Conservation (phyloP, 495 filamentous ascomycete genomes). For the Penicillium silybi region DNA sequence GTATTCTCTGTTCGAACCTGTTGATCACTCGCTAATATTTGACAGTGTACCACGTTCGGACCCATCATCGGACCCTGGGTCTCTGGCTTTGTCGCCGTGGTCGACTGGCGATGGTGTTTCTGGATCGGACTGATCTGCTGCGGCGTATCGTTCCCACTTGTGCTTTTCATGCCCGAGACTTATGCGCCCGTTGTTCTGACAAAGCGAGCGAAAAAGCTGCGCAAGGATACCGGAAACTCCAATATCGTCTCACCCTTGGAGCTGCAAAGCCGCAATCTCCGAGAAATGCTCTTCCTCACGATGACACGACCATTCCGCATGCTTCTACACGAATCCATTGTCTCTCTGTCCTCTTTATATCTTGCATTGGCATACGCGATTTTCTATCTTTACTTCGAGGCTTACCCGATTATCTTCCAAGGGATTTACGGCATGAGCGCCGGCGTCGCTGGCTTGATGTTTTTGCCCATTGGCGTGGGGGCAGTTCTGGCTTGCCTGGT, state of each 20-base stretch:
- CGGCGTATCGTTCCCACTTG: slow-evolving; percentile 39
- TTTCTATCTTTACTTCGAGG: slow-evolving; percentile 73
- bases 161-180: slow-evolving; percentile 56
- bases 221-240: slow-evolving; percentile 57
- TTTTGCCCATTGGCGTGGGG: slow-evolving; percentile 34
- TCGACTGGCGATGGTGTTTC: slow-evolving; percentile 62
- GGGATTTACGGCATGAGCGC: slow-evolving; percentile 38
- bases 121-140: slow-evolving; percentile 59
- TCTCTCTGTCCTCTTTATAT: slow-evolving; percentile 65
- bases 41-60: slow-evolving; percentile 58
- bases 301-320: slow-evolving; percentile 47
- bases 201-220: slow-evolving; percentile 58
- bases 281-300: slow-evolving; percentile 39
- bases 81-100: slow-evolving; percentile 56
- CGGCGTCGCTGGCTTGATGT: slow-evolving; percentile 30
- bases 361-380: slow-evolving; percentile 65
- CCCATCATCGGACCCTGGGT: slow-evolving; percentile 62
- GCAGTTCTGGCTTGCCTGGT: slow-evolving; percentile 28
- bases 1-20: slow-evolving; percentile 4
- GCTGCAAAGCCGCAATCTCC: slow-evolving; percentile 42
- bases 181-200: slow-evolving; percentile 70
- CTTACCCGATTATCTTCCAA: slow-evolving; percentile 64
- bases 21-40: neutral
- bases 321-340: slow-evolving; percentile 52
- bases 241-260: slow-evolving; percentile 44